These are phyloP conservation scores for Syzygium syzygioides DNA, from an alignment of 441 rosid species.

Conservation along the genomic window DNA sequence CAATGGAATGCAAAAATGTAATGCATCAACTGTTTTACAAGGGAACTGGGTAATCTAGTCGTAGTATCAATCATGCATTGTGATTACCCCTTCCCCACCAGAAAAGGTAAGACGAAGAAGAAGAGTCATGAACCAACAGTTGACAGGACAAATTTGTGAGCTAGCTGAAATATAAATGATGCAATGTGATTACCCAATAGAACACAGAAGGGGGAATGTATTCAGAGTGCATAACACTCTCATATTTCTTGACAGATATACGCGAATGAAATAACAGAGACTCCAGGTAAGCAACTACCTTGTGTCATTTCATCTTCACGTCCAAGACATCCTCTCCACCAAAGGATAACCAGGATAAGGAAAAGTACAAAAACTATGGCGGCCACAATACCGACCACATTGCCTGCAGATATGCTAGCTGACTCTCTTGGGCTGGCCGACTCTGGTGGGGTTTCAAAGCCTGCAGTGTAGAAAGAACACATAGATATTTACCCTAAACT, in stretches of 20 bases:
- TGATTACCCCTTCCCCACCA: not conserved
- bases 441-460: constrained; percentile 24
- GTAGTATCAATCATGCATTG: not conserved
- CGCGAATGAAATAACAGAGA: no score
- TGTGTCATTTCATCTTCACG: constrained; percentile 25
- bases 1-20: not conserved
- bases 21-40: not conserved
- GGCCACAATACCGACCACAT: no score
- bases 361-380: no score
- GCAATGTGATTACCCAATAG: no score
- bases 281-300: constrained; percentile 9
- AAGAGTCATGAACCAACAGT: not conserved
- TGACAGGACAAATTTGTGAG: not conserved
- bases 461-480: constrained; percentile 18
- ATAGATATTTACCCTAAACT: no score
- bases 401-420: no score
- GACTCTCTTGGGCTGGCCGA: constrained; percentile 21
- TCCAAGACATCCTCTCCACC: no score
- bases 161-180: not conserved
- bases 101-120: no score
- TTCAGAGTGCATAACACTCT: not conserved
- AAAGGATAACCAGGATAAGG: no score
- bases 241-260: not conserved
- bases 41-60: not conserved
- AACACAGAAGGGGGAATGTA: not conserved